phyloP scores from a whole-genome alignment of 352 stramenopile species.

The Phytophthora podocarpi region DNA sequence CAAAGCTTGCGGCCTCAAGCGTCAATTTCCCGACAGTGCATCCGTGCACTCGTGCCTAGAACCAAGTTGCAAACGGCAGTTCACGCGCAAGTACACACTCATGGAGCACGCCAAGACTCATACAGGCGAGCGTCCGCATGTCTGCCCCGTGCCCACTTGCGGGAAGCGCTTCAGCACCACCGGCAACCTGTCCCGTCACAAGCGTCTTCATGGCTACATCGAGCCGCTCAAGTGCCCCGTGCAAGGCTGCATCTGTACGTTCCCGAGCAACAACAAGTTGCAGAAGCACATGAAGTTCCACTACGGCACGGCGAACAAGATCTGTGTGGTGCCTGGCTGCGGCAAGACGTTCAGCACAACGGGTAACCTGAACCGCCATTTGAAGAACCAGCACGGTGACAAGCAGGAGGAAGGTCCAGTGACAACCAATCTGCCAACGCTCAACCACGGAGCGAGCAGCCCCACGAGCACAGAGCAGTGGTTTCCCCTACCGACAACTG shows the following conservation, averaged over 20 bases:
- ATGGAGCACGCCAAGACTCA: conserved; percentile 76
- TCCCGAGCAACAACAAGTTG: conserved; percentile 48
- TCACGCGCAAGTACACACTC: conserved; percentile 64
- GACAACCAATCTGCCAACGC: neutral
- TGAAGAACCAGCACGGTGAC: conserved; percentile 64
- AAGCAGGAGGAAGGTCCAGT: conserved; percentile 4
- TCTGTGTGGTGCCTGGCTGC: conserved; percentile 39
- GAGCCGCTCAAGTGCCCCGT: conserved; percentile 44
- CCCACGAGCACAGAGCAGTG: conserved; percentile 39
- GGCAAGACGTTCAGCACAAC: conserved; percentile 63
- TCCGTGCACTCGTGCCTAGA: conserved; percentile 25
- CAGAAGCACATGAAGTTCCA: conserved; percentile 51
- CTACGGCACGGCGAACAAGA: conserved; percentile 39
- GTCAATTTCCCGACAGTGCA: conserved; percentile 17
- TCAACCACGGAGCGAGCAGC: conserved; percentile 21
- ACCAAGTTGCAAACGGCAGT: conserved; percentile 39
- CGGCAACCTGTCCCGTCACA: conserved; percentile 54
- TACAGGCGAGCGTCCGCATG: conserved; percentile 73
- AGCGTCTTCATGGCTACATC: conserved; percentile 46
- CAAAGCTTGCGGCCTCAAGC: conserved; percentile 24
- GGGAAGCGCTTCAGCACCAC: conserved; percentile 60
- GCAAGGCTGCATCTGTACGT: conserved; percentile 28
- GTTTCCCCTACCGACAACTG: conserved; percentile 3
- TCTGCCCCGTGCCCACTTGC: conserved; percentile 55
- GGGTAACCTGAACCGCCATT: conserved; percentile 65